A percentile compares a stretch with the other conserved stretches of the same genome.
Evolutionary conservation across 2,329 filamentous ascomycete species (phyloP).

Genomic region (Tolypocladium inflatum): DNA sequence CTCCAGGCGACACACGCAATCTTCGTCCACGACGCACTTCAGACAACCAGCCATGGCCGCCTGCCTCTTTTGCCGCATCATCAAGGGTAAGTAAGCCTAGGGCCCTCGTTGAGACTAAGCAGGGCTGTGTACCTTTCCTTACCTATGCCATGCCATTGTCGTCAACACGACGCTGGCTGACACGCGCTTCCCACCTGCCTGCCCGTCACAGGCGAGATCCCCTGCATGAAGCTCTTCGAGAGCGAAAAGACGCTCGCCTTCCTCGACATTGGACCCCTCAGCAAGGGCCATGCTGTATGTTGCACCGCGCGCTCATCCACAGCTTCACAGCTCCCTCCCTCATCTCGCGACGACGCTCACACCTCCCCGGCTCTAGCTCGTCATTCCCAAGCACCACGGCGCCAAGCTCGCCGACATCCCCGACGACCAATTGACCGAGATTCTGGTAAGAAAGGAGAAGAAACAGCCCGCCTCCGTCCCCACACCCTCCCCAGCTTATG

Average conservation of each 20-base stretch:
- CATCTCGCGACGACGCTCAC: not conserved
- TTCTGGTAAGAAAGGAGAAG: constrained; percentile 49
- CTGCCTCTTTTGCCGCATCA: constrained; percentile 97
- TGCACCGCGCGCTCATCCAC: not conserved
- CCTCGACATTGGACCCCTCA: constrained; percentile 88
- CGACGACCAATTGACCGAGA: constrained; percentile 73
- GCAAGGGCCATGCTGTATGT: constrained; percentile 78
- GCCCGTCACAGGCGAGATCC: constrained; percentile 67
- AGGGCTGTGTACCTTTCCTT: not conserved
- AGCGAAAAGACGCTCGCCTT: constrained; percentile 90
- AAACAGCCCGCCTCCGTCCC: not conserved
- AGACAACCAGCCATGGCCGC: constrained; percentile 19
- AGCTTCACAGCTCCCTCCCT: not conserved
- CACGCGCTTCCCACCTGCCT: not conserved
- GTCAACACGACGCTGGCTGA: not conserved
- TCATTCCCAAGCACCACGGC: constrained; percentile 93
- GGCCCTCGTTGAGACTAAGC: not conserved
- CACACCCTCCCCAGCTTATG: not conserved
- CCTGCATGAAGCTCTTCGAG: constrained; percentile 92
- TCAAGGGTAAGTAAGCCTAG: constrained; percentile 58
- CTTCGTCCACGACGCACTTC: not conserved
- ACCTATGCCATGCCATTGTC: not conserved
- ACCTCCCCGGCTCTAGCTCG: constrained; percentile 51
- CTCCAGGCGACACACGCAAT: not conserved
- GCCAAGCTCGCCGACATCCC: constrained; percentile 87